phyloP scores from a whole-genome alignment of 2,329 filamentous ascomycete genomes.

The Intubia oerlemansii region DNA sequence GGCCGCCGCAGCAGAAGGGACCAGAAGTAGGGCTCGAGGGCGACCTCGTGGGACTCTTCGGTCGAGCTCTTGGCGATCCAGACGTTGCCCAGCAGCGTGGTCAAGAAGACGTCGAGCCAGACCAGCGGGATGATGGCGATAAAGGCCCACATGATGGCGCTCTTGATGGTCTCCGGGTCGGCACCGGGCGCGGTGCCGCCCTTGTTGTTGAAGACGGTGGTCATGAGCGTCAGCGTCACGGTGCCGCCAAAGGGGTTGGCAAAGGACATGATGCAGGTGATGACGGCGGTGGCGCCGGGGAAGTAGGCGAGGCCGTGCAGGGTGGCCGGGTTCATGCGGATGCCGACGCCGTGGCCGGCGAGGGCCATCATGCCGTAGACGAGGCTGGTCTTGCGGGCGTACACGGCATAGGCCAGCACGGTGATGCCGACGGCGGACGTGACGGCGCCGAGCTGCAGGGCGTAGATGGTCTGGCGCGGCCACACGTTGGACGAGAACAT shows the following conservation, averaged over 20 bases:
- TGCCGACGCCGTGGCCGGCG: slow-evolving; percentile 37
- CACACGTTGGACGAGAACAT: slow-evolving; percentile 37
- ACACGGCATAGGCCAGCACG: too few relatives aligned
- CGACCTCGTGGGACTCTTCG: too few relatives aligned
- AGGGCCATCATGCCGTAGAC: slow-evolving; percentile 46
- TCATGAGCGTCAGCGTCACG: slow-evolving; percentile 44
- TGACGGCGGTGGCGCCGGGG: slow-evolving; percentile 30
- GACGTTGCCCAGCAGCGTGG: slow-evolving; percentile 11
- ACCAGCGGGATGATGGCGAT: slow-evolving; percentile 35
- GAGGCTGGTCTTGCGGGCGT: not conserved
- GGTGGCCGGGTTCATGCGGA: slow-evolving; percentile 38
- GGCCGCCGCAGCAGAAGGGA: too few relatives aligned
- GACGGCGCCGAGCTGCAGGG: slow-evolving; percentile 32
- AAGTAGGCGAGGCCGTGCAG: slow-evolving; percentile 43
- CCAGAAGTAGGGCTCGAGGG: too few relatives aligned
- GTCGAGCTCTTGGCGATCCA: slow-evolving; percentile 10
- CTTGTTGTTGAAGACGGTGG: slow-evolving; percentile 43
- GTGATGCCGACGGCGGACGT: too few relatives aligned
- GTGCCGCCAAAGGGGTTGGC: slow-evolving; percentile 43
- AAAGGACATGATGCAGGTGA: slow-evolving; percentile 38
- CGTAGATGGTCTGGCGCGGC: slow-evolving; percentile 38
- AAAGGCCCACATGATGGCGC: slow-evolving; percentile 40
- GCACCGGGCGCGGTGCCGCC: slow-evolving; percentile 1
- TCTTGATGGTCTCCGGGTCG: slow-evolving; percentile 7
- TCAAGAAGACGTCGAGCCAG: slow-evolving; percentile 15